Conservation (phyloP, 441 rosid genomes). For the Sinapis alba region DNA sequence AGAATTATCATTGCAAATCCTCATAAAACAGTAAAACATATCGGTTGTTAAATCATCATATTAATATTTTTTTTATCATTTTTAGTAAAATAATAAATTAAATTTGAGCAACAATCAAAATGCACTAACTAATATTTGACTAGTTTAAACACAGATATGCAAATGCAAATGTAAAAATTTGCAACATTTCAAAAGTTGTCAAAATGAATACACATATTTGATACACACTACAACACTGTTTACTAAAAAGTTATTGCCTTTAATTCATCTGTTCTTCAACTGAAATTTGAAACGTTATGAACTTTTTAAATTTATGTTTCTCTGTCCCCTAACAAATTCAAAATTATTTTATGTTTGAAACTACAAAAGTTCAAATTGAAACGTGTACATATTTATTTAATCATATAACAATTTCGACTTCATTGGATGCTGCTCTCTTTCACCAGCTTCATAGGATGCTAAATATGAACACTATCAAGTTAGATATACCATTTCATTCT, state of each 20-base stretch:
- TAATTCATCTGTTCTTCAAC: constrained; percentile 19
- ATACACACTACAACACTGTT: constrained; percentile 30
- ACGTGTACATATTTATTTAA: not conserved
- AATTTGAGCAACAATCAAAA: too few relatives aligned
- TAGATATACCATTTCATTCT: not conserved
- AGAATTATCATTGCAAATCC: too few relatives aligned
- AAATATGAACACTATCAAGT: not conserved
- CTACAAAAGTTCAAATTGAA: constrained; percentile 5
- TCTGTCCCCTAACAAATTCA: constrained; percentile 33
- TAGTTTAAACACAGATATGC: too few relatives aligned
- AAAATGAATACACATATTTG: constrained; percentile 4
- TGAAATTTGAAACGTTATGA: constrained; percentile 27
- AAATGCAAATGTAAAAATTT: not conserved
- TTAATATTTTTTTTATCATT: too few relatives aligned
- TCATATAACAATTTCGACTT: not conserved
- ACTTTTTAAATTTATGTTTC: not conserved
- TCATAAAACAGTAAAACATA: too few relatives aligned
- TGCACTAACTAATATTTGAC: too few relatives aligned
- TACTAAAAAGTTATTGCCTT: constrained; percentile 32
- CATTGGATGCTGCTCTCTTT: constrained; percentile 27
- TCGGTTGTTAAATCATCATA: too few relatives aligned
- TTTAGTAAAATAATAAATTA: too few relatives aligned
- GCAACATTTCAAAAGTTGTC: not conserved
- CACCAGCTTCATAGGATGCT: constrained; percentile 14
- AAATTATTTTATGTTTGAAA: constrained; percentile 4